Evolutionary conservation across 2,329 filamentous ascomycete species (phyloP), one percentile per base, ranked within the genome.

Genomic region (Allantophomopsis cytisporea): DNA sequence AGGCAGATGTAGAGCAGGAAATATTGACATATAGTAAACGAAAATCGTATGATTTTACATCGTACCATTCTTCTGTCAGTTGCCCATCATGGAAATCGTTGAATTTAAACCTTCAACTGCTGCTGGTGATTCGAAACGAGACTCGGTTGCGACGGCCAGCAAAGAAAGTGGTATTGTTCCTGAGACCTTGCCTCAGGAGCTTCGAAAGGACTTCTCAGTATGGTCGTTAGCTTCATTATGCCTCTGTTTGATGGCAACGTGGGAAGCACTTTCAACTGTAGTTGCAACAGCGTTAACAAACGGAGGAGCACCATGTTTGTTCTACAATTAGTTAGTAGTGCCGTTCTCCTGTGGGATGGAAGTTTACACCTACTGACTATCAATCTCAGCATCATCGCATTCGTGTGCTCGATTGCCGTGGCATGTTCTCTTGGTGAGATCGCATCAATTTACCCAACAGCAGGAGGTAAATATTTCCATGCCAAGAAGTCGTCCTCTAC

Each of bases 181-280:
- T 28, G 5, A 3, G 7, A 3, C 23, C 23, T 8, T 10, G 3
- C 23, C 23, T 28, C 45, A 57, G 49, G 62, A 41, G 31, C 38
- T 51, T 34, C 43, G 49, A 16, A 35, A 38, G 35, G 43, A 47
- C 13, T 65, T 66, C 46, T 63, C 62, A 0, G 45, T 69, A 2
- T 62, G 60, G 47, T 63, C 65, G 1, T 52, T 70, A 2, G 58
- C 58, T 12, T 56, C 58, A 4, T 50, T 70, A 5, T 62, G 63
- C 35, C 50, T 68, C 7, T 67, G 63, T 35, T 52, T 70, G 35
- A 69, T 69, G 65, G 66, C 60, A 31, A 69, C 66, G 8, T 70
- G 65, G 66, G 66, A 70, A 40, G 65, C 66, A 1, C 48, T 68
- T 3, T 61, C 62, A 0, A 61, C 60, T 1, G 65, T 69, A 4